phyloP scores from a whole-genome alignment of 768 basidiomycete genomes.

The Boletellus emodensis region DNA sequence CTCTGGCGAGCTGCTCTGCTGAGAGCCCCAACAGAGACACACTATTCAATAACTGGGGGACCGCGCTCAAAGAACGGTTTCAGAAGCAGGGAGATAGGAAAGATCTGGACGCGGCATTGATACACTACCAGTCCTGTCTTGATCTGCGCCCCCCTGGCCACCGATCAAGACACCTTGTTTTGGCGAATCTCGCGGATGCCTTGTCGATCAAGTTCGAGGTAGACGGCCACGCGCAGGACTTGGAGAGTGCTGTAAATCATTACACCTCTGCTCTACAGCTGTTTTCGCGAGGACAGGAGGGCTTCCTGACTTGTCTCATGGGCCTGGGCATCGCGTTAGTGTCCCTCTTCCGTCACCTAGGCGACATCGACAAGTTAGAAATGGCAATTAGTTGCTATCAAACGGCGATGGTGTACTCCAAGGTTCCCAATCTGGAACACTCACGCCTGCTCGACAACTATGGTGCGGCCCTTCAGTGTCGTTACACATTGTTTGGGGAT shows the following conservation, averaged over 20 bases:
- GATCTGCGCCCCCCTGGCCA: slow-evolving; percentile 21
- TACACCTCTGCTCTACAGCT: slow-evolving; percentile 16
- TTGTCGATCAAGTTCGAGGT: slow-evolving; percentile 22
- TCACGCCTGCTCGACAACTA: slow-evolving; percentile 20
- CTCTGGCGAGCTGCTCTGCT: slow-evolving; percentile 2
- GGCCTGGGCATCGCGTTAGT: slow-evolving; percentile 8
- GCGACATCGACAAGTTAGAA: slow-evolving; percentile 14
- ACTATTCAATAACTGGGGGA: slow-evolving; percentile 21
- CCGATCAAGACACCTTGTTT: slow-evolving; percentile 3
- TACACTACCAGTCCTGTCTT: slow-evolving; percentile 13
- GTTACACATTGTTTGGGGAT: slow-evolving; percentile 11
- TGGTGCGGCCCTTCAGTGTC: slow-evolving; percentile 15
- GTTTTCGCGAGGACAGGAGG: slow-evolving; percentile 11
- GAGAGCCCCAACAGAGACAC: slow-evolving; percentile 13
- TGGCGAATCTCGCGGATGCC: slow-evolving; percentile 21
- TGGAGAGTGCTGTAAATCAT: slow-evolving; percentile 17
- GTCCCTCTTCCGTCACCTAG: slow-evolving; percentile 10
- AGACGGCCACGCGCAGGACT: slow-evolving; percentile 20
- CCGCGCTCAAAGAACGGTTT: slow-evolving; percentile 17
- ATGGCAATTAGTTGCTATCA: slow-evolving; percentile 18
- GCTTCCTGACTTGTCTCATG: slow-evolving; percentile 9
- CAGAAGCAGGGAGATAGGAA: slow-evolving; percentile 5
- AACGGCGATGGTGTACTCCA: slow-evolving; percentile 15
- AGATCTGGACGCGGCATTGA: slow-evolving; percentile 19
- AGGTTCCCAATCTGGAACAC: slow-evolving; percentile 10